A percentile compares a stretch with the other conserved stretches of the same genome.
Evolutionary conservation across 176 grass and related monocot genomes (phyloP).

Genomic region (Poa pratensis): DNA sequence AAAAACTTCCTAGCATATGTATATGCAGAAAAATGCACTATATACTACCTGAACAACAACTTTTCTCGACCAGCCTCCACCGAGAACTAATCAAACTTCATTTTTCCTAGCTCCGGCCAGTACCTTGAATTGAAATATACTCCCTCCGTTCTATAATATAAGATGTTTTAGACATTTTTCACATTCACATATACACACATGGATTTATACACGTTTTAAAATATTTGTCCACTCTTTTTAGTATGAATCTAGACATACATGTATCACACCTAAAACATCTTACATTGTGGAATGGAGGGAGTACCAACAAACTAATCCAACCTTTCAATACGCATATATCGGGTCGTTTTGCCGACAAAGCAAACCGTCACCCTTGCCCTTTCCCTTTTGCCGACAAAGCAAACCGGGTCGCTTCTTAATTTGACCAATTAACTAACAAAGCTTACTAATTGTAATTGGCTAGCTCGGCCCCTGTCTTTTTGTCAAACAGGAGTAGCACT

Average conservation of each 20-base stretch:
- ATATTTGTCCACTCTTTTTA: no score
- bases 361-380: no score
- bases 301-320: no score
- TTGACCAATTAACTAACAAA: background rate
- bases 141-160: no score
- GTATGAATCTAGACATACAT: no score
- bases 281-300: no score
- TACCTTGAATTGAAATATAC: background rate
- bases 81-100: background rate
- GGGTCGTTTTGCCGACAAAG: no score
- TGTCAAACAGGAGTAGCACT: background rate
- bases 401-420: background rate
- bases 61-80: background rate
- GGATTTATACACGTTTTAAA: no score
- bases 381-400: constrained; percentile 22
- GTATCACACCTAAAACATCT: no score
- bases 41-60: background rate
- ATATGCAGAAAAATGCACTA: background rate
- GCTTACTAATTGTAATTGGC: background rate
- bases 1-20: background rate
- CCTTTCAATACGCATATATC: no score
- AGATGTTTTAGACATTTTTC: no score
- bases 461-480: background rate
- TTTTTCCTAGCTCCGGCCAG: background rate
- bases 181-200: no score